phyloP scores from a whole-genome alignment of 140 eudicot genomes.

The Oenanthe javanica region DNA sequence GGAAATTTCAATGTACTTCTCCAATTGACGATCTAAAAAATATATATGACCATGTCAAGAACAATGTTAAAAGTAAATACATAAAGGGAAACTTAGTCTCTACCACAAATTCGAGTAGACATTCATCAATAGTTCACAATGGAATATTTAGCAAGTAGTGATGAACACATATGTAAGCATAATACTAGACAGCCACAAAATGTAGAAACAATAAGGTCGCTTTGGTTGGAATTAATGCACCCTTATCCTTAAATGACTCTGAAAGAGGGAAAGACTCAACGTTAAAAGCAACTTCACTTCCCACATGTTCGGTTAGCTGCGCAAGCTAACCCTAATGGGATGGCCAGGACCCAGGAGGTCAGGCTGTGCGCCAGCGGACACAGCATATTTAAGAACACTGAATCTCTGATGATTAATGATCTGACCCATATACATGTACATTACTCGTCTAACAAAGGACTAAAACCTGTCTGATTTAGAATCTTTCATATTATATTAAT shows the following conservation, averaged over 20 bases:
- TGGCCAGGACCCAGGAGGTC: not conserved
- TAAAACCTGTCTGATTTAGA: not conserved
- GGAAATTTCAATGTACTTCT: constrained; percentile 46
- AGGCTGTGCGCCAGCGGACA: not conserved
- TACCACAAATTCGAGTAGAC: not conserved
- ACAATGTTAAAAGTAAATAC: not conserved
- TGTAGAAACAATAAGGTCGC: constrained; percentile 4
- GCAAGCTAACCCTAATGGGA: not conserved
- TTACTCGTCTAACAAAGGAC: not conserved
- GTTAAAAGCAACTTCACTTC: not conserved
- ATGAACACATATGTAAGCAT: not conserved
- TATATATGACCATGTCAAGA: not conserved
- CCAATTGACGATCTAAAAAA: constrained; percentile 55
- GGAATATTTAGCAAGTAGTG: not conserved
- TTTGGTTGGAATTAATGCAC: not conserved
- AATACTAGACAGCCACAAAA: not conserved
- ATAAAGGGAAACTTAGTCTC: not conserved
- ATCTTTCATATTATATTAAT: not conserved
- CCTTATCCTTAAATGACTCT: not conserved
- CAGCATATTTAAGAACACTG: not conserved
- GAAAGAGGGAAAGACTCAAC: not conserved
- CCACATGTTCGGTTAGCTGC: not conserved
- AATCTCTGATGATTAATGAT: not conserved
- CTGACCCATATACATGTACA: not conserved
- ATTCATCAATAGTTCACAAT: not conserved